Percentiles rank a stretch among this genome's conserved stretches.
These are phyloP conservation scores for Sporopachydermia lactativora DNA, from an alignment of 805 yeast species.

Conservation along the genomic window DNA sequence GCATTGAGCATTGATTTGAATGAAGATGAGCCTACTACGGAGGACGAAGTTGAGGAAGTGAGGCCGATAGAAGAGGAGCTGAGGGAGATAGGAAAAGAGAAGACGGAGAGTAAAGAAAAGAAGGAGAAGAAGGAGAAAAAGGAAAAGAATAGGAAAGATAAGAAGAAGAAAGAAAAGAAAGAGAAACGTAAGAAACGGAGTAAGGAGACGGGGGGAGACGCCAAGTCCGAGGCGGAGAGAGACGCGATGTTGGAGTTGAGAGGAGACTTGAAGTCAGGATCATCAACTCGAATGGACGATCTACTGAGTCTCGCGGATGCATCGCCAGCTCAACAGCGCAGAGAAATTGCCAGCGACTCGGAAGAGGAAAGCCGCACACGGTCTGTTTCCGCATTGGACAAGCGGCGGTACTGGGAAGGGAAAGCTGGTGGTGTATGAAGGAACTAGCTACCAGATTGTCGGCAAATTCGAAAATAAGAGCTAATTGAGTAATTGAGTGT, in stretches of 20 bases:
- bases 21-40: conserved; percentile 4
- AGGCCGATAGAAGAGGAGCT: too few relatives aligned
- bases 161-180: background rate
- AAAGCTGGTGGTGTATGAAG: background rate
- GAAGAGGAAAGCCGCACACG: background rate
- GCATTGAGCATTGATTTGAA: conserved; percentile 10
- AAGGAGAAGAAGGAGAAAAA: background rate
- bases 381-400: background rate
- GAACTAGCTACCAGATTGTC: too few relatives aligned
- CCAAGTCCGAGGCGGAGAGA: background rate
- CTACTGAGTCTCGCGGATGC: background rate
- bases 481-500: too few relatives aligned
- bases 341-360: background rate
- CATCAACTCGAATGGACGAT: conserved; percentile 6
- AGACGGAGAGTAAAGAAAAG: conserved; percentile 3
- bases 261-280: background rate
- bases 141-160: background rate
- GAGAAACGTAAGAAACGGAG: conserved; percentile 12
- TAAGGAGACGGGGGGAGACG: conserved; percentile 3
- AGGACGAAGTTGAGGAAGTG: background rate
- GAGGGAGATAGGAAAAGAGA: too few relatives aligned
- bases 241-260: background rate
- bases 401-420: background rate
- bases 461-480: too few relatives aligned
- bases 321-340: background rate